Evolutionary conservation across 805 yeast genomes (phyloP), one percentile per base, ranked within the genome.

Genomic region (Yamadazyma takamatsuzukensis): DNA sequence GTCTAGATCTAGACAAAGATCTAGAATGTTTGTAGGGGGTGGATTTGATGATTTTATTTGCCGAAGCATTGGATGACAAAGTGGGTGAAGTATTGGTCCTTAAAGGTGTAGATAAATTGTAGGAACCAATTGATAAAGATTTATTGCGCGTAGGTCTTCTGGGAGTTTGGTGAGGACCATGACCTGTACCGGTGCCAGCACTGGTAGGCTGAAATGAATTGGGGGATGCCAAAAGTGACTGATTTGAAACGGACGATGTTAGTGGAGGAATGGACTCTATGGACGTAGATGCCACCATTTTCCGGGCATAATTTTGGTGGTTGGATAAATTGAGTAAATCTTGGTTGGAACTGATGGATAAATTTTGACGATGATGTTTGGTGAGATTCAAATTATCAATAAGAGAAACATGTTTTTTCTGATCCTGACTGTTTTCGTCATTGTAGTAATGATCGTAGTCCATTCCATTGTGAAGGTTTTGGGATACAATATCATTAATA

Each of bases 1-100:
- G 25, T 9, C 68, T 60, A 18, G 64, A 44, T 24, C 69, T 44
- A 2, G 74, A 68, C 28, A 67, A 47, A 3, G 72, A 60, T 31
- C 74, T 44, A 19, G 58, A 45, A 44, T 69, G 74, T 45, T 53
- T 47, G 33, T 50, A 57, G 1, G 72, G 70, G 6, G 71, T 57
- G n/a, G n/a, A n/a, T 45, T 65, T 65, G 33, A 54, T 45, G 15
- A 66, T 54, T 39, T 40, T 43, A 21, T 18, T 11, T 3, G 17
- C 16, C 19, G 27, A 19, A n/a, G 43, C 29, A 15, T 30, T 12
- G 9, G 34, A 14, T 3, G 28, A 12, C 10, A 18, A 22, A 6
- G 18, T 25, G 6, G 41, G 39, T 2, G 41, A 34, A 7, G 36
- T 31, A 19, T 34, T 26, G 14, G 37, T 22, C 13, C 37, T 34